Base-by-base conservation (phyloP, 805 yeast species). In the Saccharomycopsis javanensis region DNA sequence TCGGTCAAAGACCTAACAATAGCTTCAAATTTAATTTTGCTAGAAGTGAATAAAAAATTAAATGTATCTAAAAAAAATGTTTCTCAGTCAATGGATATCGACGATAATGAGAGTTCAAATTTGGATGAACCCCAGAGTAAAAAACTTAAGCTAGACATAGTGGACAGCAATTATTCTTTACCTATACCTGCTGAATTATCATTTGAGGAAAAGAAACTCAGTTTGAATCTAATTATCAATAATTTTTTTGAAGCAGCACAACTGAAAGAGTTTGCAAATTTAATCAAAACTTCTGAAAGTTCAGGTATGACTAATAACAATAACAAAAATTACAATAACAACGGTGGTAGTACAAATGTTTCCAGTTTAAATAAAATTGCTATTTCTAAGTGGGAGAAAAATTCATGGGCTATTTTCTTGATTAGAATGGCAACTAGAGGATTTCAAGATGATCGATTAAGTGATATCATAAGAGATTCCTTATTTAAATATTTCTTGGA, bases 401-500 rank as follows among this genome's bases (percentile, higher is more conserved):
- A 83, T 61, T 81, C 92, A 1, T 90, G 97, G 96, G 71, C 88
- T 13, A 73, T 83, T 3, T 66, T 92, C 13, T 72, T 91, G 45
- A 80, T 89, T 1, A 75, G 98, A 66, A 70, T 90, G 50, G 87
- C 94, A 0, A 83, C 96, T 0, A 75, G 99, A 63, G 99, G 97
- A 0, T 75, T 87, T 62, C 65, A 66, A 45, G 65, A 71, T 27
- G 69, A 70, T 30, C 79, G 74, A 51, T 75, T 80, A 67, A 75
- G 88, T 60, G 79, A 81, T 56, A 67, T 81, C 59, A 79, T 92
- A 11, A 76, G 97, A 63, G 81, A 79, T 23, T 80, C 88, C 23
- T 71, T 94, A 10, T 84, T 85, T 60, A 81, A 83, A 16, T 87
- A 85, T 66, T 83, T 89, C 56, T 74, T 88, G 64, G 83, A 78